A percentile compares a stretch with the other conserved stretches of the same genome.
phyloP scores from a whole-genome alignment of 78 protist species.

The Corallochytrium limacisporum region DNA sequence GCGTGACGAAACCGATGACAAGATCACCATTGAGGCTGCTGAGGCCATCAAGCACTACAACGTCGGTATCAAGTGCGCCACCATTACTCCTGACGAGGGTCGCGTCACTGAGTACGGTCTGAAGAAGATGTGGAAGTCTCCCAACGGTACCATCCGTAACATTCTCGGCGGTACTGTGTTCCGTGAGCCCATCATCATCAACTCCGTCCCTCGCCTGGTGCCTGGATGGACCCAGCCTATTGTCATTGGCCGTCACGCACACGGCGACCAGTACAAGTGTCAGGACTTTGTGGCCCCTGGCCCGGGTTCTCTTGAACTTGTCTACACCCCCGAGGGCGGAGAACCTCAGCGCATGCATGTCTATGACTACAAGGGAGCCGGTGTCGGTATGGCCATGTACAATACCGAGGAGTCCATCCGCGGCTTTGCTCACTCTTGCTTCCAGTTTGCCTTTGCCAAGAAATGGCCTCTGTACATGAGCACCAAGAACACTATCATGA shows the following conservation, averaged over 20 bases:
- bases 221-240: slow-evolving; percentile 73
- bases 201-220: slow-evolving; percentile 75
- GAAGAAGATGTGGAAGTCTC: slow-evolving; percentile 79
- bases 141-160: slow-evolving; percentile 92
- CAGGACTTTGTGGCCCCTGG: slow-evolving; percentile 55
- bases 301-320: slow-evolving; percentile 46
- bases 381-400: slow-evolving; percentile 83
- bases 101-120: slow-evolving; percentile 65
- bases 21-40: slow-evolving; percentile 72
- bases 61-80: slow-evolving; percentile 93
- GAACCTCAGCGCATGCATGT: slow-evolving; percentile 25
- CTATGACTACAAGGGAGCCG: slow-evolving; percentile 34
- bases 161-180: slow-evolving; percentile 87
- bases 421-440: slow-evolving; percentile 64
- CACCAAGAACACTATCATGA: slow-evolving; percentile 84
- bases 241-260: slow-evolving; percentile 81
- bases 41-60: slow-evolving; percentile 57
- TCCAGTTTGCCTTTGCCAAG: slow-evolving; percentile 47
- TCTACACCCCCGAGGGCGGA: slow-evolving; percentile 58
- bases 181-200: slow-evolving; percentile 82
- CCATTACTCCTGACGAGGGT: slow-evolving; percentile 87
- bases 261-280: slow-evolving; percentile 78
- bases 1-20: slow-evolving; percentile 58
- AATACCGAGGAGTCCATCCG: slow-evolving; percentile 70
- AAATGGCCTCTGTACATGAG: slow-evolving; percentile 58